Conservation (phyloP, 2,329 filamentous ascomycete genomes). For the Alternaria postmessia region DNA sequence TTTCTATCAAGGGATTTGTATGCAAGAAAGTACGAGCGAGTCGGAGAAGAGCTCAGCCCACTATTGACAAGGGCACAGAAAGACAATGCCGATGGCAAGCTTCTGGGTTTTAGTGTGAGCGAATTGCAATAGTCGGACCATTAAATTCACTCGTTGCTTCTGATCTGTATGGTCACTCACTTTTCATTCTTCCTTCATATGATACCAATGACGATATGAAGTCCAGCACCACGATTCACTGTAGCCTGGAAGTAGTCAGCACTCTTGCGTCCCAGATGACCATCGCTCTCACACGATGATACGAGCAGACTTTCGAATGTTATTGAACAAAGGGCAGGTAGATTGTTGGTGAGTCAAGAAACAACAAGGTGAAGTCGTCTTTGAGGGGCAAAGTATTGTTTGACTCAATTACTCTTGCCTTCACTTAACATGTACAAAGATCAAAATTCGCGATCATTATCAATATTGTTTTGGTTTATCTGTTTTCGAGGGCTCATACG, state of each 20-base stretch:
- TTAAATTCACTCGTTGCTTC: neutral
- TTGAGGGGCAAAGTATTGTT: neutral
- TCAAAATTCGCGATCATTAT: neutral
- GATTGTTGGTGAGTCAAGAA: neutral
- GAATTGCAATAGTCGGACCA: neutral
- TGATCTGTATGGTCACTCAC: neutral
- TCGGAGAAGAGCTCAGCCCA: neutral
- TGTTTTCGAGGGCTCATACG: neutral
- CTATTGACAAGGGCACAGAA: neutral
- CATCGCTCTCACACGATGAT: neutral
- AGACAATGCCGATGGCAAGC: neutral
- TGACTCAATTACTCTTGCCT: neutral
- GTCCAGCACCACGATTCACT: neutral
- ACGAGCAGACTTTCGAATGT: neutral
- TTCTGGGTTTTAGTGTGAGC: neutral
- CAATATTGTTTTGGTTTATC: neutral
- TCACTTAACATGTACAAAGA: neutral
- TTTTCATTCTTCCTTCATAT: neutral
- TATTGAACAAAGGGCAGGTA: neutral
- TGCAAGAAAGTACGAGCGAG: neutral
- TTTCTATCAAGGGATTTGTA: neutral
- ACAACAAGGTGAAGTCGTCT: neutral
- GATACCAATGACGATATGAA: neutral
- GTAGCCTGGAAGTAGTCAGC: neutral
- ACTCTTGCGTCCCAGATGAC: neutral